phyloP scores from a whole-genome alignment of 2,329 filamentous ascomycete genomes.

The Fusarium sp. region DNA sequence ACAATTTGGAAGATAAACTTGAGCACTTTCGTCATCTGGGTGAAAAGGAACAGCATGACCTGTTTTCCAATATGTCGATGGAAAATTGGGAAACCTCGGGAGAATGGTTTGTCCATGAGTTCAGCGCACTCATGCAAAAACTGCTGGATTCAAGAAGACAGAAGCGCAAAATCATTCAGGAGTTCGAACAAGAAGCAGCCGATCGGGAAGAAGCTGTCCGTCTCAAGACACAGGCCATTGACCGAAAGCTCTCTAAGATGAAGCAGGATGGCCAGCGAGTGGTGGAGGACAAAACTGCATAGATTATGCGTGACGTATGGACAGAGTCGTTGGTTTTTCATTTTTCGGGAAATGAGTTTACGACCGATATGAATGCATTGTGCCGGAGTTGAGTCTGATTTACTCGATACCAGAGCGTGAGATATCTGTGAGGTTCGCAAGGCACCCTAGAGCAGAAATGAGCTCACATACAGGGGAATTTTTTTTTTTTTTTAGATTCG shows the following conservation, averaged over 20 bases:
- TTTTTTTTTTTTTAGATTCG: constrained; percentile 14
- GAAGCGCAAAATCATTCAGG: constrained; percentile 58
- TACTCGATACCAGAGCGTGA: constrained; percentile 25
- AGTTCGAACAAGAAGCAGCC: constrained; percentile 65
- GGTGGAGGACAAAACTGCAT: constrained; percentile 53
- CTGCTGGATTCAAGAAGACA: constrained; percentile 57
- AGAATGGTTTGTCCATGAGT: constrained; percentile 67
- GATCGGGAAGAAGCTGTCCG: constrained; percentile 63
- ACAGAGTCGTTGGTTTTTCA: neutral
- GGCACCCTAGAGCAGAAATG: constrained; percentile 13
- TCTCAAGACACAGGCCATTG: constrained; percentile 61
- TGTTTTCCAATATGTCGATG: constrained; percentile 63
- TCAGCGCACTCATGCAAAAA: constrained; percentile 57
- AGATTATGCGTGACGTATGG: neutral
- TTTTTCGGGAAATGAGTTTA: constrained; percentile 22
- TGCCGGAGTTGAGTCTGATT: constrained; percentile 37
- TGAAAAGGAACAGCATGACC: constrained; percentile 55
- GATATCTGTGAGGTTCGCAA: constrained; percentile 24
- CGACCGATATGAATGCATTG: constrained; percentile 41
- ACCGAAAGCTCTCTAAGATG: constrained; percentile 62
- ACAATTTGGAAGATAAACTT: constrained; percentile 58
- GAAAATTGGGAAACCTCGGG: constrained; percentile 67
- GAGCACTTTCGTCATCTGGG: constrained; percentile 57
- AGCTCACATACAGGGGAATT: constrained; percentile 15
- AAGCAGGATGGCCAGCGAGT: constrained; percentile 65